Conservation (phyloP, 176 grass and related monocot genomes). For the Oryza meyeriana region DNA sequence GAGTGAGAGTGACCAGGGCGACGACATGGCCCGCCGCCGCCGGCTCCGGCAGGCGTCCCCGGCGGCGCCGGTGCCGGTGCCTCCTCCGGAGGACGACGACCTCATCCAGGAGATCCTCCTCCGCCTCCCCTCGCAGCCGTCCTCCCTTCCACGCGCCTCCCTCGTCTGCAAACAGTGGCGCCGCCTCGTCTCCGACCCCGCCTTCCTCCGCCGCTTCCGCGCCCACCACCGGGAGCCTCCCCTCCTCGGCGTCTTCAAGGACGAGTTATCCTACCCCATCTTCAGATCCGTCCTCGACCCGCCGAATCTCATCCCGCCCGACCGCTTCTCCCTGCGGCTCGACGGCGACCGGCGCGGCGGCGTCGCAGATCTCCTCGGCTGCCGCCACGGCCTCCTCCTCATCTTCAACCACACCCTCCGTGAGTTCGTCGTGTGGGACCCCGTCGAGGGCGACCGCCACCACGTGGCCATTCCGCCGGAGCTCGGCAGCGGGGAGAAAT, state of each 20-base stretch:
- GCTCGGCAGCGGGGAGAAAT: neutral
- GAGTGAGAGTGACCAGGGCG: too few species aligned
- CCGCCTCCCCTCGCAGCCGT: too few species aligned
- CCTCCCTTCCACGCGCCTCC: too few species aligned
- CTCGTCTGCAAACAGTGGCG: too few species aligned
- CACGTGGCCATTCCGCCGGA: neutral
- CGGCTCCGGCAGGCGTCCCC: too few species aligned
- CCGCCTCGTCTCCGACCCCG: too few species aligned
- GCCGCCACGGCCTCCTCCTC: neutral
- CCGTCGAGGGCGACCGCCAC: neutral
- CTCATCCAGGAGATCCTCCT: too few species aligned
- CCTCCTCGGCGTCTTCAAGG: neutral
- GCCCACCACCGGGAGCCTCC: too few species aligned
- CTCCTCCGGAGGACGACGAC: too few species aligned
- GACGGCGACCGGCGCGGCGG: neutral
- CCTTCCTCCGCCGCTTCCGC: too few species aligned
- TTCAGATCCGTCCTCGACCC: slow-evolving; percentile 2
- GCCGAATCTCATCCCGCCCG: neutral
- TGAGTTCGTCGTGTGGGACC: neutral
- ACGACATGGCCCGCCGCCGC: too few species aligned
- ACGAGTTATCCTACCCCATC: neutral
- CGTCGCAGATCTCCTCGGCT: neutral
- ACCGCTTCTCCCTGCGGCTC: neutral
- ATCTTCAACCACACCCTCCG: neutral
- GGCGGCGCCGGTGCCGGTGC: too few species aligned